Conservation (phyloP, 73 alveolate genomes). For the Paramecium caudatum region DNA sequence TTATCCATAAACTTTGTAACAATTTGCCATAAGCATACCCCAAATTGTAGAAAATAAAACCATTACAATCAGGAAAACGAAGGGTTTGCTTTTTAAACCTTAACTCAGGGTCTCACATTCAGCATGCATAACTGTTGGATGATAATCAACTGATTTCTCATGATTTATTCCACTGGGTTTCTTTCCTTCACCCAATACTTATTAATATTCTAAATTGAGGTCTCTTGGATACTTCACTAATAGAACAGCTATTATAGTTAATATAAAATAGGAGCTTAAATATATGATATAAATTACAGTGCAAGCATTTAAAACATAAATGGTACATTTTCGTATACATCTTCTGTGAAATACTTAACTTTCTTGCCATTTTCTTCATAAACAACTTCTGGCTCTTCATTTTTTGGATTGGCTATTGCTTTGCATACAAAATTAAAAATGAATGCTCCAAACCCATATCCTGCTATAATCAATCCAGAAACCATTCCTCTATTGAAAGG, state of each 20-base stretch:
- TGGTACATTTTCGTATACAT: slow-evolving; percentile 43
- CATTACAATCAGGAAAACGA: neutral
- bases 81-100: slow-evolving; percentile 21
- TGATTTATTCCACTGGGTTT: slow-evolving; percentile 41
- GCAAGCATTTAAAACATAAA: slow-evolving; percentile 53
- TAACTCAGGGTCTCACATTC: slow-evolving; percentile 33
- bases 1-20: slow-evolving; percentile 52
- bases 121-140: slow-evolving; percentile 65
- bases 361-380: slow-evolving; percentile 12
- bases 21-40: slow-evolving; percentile 64
- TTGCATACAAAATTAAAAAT: slow-evolving; percentile 47
- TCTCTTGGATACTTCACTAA: slow-evolving; percentile 46
- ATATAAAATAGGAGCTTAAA: slow-evolving; percentile 17
- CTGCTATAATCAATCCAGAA: slow-evolving; percentile 61
- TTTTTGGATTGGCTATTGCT: slow-evolving; percentile 30
- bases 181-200: slow-evolving; percentile 46
- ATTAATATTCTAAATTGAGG: slow-evolving; percentile 45
- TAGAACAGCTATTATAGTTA: slow-evolving; percentile 27
- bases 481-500: slow-evolving; percentile 61
- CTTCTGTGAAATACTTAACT: neutral
- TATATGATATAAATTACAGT: neutral
- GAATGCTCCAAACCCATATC: slow-evolving; percentile 69
- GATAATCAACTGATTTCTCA: slow-evolving; percentile 46
- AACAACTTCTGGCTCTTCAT: slow-evolving; percentile 5
- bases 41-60: slow-evolving; percentile 3